Base-by-base conservation (phyloP, 768 basidiomycete species). In the Tylopilus balloui region DNA sequence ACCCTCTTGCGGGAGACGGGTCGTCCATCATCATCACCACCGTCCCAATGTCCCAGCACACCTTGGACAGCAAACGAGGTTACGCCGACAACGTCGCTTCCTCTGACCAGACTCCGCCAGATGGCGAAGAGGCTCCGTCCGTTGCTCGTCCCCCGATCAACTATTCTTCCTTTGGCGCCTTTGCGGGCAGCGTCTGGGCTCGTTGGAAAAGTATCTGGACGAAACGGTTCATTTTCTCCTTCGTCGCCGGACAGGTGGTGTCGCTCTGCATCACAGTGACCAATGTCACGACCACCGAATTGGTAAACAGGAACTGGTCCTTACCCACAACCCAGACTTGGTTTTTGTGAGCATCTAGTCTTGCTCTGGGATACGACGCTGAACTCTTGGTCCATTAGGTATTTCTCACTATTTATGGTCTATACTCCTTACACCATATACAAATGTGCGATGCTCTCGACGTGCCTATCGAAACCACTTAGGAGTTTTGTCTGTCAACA, bases 371-470 rank as follows among this genome's bases (percentile, higher is more conserved):
- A 1, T 1, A 9, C 42, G 13, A 10, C 28, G 17, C 29, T 50
- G 5, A 58, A 40, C 20, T 14, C 24, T 32, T 28, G 25, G 6
- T 17, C 25, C 14, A 5, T 41, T 54, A 92, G 90, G 56, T 92
- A 93, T 69, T 84, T 90, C 60, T 76, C 87, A 5, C 61, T 93
- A 20, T 88, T 86, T 64, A 39, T 76, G 23, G 68, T 81, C 47
- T 93, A 92, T 63, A 91, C 91, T 20, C 91, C 91, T 0, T 92
- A 90, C 71, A 93, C 91, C 31, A 88, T 93, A 28, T 92, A 90
- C 64, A 74, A 81, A 71, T 93, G 88, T 91, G 56, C 47, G 86
- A 63, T 4, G 6, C 36, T 32, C 23, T 19, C 19, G 25, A 20
- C 15, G 19, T 44, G 19, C 41, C 39, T 0, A 11, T 28, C n/a